Conservation (phyloP, 2,329 filamentous ascomycete genomes). For the Dactylellina sp. region DNA sequence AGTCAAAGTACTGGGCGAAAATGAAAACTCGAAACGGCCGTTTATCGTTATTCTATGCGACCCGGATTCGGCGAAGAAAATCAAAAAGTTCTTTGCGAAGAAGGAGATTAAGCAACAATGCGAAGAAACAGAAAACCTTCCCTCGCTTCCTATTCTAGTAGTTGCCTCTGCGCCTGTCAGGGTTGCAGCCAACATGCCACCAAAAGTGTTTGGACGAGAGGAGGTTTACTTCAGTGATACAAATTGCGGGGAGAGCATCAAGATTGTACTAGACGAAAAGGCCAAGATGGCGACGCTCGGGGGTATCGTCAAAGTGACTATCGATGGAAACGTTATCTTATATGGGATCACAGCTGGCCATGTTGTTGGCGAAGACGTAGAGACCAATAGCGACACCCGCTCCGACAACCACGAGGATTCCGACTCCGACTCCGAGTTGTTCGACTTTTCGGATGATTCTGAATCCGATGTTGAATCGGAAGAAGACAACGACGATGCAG, state of each 20-base stretch:
- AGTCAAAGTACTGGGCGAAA: conserved; percentile 59
- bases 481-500: conserved; percentile 4
- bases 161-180: conserved; percentile 19
- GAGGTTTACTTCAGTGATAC: conserved; percentile 11
- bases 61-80: conserved; percentile 41
- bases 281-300: conserved; percentile 39
- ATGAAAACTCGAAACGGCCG: conserved; percentile 56
- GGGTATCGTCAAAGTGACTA: conserved; percentile 25
- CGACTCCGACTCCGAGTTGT: conserved; percentile 11
- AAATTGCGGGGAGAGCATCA: conserved; percentile 37
- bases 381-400: neutral
- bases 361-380: conserved; percentile 6
- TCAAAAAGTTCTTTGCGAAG: conserved; percentile 58
- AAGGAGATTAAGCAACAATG: conserved; percentile 46
- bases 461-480: conserved; percentile 2
- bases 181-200: neutral
- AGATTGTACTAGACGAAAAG: conserved; percentile 25
- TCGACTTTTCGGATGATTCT: conserved; percentile 5
- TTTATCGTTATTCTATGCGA: conserved; percentile 60
- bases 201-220: conserved; percentile 21
- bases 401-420: conserved; percentile 2
- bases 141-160: conserved; percentile 30
- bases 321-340: conserved; percentile 8
- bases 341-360: conserved; percentile 40
- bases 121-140: conserved; percentile 25